Evolutionary conservation across 805 yeast genomes (phyloP), one percentile per base, ranked within the genome.

Genomic region (Candida sanyiensis): DNA sequence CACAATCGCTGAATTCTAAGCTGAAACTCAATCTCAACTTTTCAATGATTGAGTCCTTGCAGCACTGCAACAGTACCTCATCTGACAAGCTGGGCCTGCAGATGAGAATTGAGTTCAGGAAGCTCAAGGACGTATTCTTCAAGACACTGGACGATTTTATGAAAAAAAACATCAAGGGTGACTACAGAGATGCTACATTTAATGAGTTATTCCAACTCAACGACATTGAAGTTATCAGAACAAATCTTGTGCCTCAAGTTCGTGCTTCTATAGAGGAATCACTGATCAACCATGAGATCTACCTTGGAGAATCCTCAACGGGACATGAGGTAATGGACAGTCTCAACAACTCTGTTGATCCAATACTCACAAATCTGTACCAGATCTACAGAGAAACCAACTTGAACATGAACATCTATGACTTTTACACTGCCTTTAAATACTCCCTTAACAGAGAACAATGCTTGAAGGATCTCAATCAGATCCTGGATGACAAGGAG

Each of bases 331-430:
- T 44, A 17, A 33, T 55, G 44, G 43, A 44, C 17, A 47, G 54
- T 27, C 44, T 73, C 18, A 62, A 62, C 46, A 53, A 59, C 32
- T 32, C 57, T 1, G 48, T 72, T 33, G 74, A 70, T 16, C 88
- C 88, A 1, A 62, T 75, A 3, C 51, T 78, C 6, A 63, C 74
- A 22, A 74, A 72, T 35, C 56, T 88, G 38, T 88, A 75, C 60
- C 72, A 75, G 34, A 66, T 85, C 12, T 82, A 80, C 56, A 73
- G 93, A 43, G 96, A 88, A 49, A 89, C 96, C 0, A 83, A 84
- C 18, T 67, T 78, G 3, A 62, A 69, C 22, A 70, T 83, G 44
- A 83, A 83, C 52, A 69, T 81, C 38, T 79, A 67, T 59, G 94
- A 83, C 48, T 78, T 77, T 48, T 83, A 69, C 51, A 56, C 63